These are phyloP conservation scores for Coprinopsis strossmayeri DNA, from an alignment of 768 basidiomycete species.

Conservation along the genomic window DNA sequence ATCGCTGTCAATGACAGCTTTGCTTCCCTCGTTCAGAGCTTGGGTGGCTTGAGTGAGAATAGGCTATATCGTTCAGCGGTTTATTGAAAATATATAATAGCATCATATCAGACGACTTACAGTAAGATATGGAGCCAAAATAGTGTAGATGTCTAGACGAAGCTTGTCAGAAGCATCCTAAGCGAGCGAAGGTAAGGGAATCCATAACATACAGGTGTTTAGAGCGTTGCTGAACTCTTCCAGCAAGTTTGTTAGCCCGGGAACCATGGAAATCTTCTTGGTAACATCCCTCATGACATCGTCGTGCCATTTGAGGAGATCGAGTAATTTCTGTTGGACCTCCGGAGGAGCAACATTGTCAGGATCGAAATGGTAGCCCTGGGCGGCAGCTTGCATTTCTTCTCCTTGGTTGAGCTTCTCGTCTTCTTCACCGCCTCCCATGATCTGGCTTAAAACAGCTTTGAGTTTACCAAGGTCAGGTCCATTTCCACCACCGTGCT, in stretches of 20 bases:
- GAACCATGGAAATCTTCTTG: slow-evolving; percentile 58
- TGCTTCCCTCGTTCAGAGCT: slow-evolving; percentile 55
- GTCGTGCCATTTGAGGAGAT: slow-evolving; percentile 61
- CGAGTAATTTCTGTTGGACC: slow-evolving; percentile 48
- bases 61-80: slow-evolving; percentile 33
- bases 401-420: slow-evolving; percentile 50
- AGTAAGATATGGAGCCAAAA: slow-evolving; percentile 59
- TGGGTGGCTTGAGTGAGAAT: slow-evolving; percentile 51
- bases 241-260: slow-evolving; percentile 49
- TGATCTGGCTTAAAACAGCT: slow-evolving; percentile 41
- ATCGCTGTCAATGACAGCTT: slow-evolving; percentile 60
- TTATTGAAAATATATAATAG: not conserved
- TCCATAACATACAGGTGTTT: slow-evolving; percentile 54
- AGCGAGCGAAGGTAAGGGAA: not conserved
- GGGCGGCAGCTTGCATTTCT: slow-evolving; percentile 43
- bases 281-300: slow-evolving; percentile 44
- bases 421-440: slow-evolving; percentile 32
- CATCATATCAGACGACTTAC: slow-evolving; percentile 24
- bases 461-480: slow-evolving; percentile 33
- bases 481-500: slow-evolving; percentile 27
- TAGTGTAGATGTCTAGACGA: slow-evolving; percentile 50
- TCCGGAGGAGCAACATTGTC: slow-evolving; percentile 57
- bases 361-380: slow-evolving; percentile 60
- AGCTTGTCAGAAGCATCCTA: not conserved
- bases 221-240: slow-evolving; percentile 60